Base-by-base conservation (phyloP, 108 stramenopile species). In the Skeletonema tropicum region DNA sequence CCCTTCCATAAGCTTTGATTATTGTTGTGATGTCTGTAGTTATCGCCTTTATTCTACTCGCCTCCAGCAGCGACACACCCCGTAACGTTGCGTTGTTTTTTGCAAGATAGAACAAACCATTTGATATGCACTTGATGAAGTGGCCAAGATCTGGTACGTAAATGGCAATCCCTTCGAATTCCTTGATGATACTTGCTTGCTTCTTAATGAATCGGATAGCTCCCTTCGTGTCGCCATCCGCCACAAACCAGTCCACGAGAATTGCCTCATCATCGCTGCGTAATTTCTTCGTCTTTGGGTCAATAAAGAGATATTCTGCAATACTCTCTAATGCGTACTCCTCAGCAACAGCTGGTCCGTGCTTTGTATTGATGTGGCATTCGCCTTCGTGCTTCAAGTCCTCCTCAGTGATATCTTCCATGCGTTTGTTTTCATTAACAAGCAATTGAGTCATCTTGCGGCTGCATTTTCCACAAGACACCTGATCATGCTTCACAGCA, bases 51-150 rank as follows among this genome's bases (percentile, higher is more conserved):
- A 66, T 66, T 5, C 65, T 48, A 9, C n/a, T 0, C 12, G 65
- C 41, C 26, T 66, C 55, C 12, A 66, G 5, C 5, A 66, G n/a
- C 15, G 52, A 1, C 1, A 52, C 48, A 45, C 65, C 65, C 2
- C 55, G 46, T 26, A 66, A 52, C 5, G 15, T 15, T 15, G 65
- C 23, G 12, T 66, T 14, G 5, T 49, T 17, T 13, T 5, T 6
- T 13, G 65, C 65, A 26, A 66, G 65, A 14, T 13, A 14, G n/a
- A 14, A 49, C 13, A 66, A 12, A 14, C 42, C 65, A 17, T 66
- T 66, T 0, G 52, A 57, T 45, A 66, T 66, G 45, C 65, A 66
- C 46, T 66, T 66, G 65, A 66, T 66, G 65, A 66, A 66, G 32
- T 66, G 65, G 0, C 65, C 65, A 52, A 66, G 46, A 17, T 66